Conservation (phyloP, 139 green algal species). For the Microglena sp. region DNA sequence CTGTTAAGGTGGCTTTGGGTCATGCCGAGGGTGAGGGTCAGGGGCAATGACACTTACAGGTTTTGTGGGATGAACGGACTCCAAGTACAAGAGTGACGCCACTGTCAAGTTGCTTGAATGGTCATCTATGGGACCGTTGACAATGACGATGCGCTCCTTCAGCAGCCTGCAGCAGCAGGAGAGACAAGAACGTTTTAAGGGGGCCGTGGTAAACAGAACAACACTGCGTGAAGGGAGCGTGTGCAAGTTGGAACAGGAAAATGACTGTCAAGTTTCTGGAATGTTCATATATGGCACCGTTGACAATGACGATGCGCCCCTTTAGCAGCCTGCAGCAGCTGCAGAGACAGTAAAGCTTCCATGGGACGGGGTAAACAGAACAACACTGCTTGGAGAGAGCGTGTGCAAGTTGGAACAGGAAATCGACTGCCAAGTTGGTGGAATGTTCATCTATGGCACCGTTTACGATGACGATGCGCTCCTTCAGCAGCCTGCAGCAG, state of each 20-base stretch:
- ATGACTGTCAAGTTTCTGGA: conserved; percentile 65
- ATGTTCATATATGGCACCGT: conserved; percentile 1
- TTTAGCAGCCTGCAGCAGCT: conserved; percentile 40
- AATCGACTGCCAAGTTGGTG: conserved; percentile 64
- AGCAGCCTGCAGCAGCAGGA: conserved; percentile 25
- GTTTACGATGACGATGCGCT: conserved; percentile 84
- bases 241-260: neutral
- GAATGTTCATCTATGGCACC: conserved; percentile 76
- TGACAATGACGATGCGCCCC: conserved; percentile 42
- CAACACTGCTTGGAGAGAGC: no score
- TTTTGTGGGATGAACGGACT: no score
- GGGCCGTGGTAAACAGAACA: no score
- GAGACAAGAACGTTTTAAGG: no score
- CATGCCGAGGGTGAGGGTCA: no score
- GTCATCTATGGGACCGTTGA: conserved; percentile 83
- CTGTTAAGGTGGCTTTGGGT: no score
- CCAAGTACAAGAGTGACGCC: conserved; percentile 87
- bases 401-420: no score
- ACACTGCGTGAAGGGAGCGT: no score
- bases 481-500: conserved; percentile 49
- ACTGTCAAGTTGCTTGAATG: conserved; percentile 64
- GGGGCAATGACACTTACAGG: no score
- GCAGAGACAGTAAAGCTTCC: no score
- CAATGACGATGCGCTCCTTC: conserved; percentile 81
- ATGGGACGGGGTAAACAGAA: no score